Base-by-base conservation (phyloP, 345 rosid genomes). In the Pugionium cornutum region DNA sequence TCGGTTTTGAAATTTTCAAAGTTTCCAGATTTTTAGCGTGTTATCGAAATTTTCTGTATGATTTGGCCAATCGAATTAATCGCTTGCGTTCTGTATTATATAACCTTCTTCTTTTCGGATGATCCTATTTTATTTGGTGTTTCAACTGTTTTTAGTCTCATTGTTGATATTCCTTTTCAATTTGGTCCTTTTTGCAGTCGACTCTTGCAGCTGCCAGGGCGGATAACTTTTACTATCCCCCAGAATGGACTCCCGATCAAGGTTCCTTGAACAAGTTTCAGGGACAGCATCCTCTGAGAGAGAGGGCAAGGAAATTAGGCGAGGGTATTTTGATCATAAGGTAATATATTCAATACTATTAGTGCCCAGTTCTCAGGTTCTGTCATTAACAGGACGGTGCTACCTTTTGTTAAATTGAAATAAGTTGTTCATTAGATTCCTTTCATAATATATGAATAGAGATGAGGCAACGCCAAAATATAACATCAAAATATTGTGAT, bases 141-240 rank as follows among this genome's bases (percentile, higher is more conserved):
- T 52, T 35, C 7, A 9, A 7, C 26, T 49, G 5, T 2, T 39
- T 5, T 48, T 33, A 33, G 52, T 49, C 40, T 53, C 36, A 44
- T 35, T 62, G 9, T 30, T 79, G 52, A 72, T 51, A 1, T 34
- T 34, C 4, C 4, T 26, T 31, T 50, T 43, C 6, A 0, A 3
- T 35, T 9, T 27, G 64, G 36, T 9, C 45, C 41, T 33, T 64
- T 69, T 49, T 82, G 83, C 81, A 89, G 99, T 95, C 99, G 79
- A 77, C 97, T 3, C 83, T 95, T 62, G 90, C 97, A 64, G 98
- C 96, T 51, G 99, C 97, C 9, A 84, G 99, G 79, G 97, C 97
- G 1, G 96, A 95, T 67, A 89, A 95, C 78, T 95, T 88, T 69
- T 95, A 95, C 81, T 89, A 87, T 60, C 97, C 97, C 2, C 97